A percentile compares a stretch with the other conserved stretches of the same genome.
Evolutionary conservation across 345 rosid species (phyloP).

Genomic region (Rhizophora apiculata): DNA sequence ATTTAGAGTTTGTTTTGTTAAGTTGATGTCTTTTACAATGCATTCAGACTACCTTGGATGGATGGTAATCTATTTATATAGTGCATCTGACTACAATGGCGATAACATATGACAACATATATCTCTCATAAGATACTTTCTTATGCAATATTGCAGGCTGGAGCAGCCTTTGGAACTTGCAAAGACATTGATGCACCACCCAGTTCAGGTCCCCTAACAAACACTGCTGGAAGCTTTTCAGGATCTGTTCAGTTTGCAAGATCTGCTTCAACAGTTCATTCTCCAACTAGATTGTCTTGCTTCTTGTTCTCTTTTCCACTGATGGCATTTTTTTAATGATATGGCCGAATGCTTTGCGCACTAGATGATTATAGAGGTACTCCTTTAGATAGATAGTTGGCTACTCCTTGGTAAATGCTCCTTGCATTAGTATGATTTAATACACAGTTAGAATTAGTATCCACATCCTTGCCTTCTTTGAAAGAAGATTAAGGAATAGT

Average conservation of each 20-base stretch:
- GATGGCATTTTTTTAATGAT: constrained; percentile 36
- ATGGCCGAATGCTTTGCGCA: constrained; percentile 18
- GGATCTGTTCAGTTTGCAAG: constrained; percentile 83
- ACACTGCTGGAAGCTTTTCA: constrained; percentile 59
- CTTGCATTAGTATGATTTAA: constrained; percentile 12
- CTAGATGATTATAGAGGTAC: constrained; percentile 17
- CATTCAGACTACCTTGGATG: not conserved
- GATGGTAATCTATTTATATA: not conserved
- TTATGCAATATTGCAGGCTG: constrained; percentile 51
- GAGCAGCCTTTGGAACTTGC: constrained; percentile 87
- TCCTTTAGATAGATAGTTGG: constrained; percentile 5
- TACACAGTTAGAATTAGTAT: constrained; percentile 14
- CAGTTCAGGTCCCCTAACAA: constrained; percentile 45
- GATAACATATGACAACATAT: not conserved
- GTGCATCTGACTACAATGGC: not conserved
- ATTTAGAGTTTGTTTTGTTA: no score
- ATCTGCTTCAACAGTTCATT: constrained; percentile 44
- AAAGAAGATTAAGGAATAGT: constrained; percentile 3
- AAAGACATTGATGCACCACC: constrained; percentile 52
- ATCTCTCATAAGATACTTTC: constrained; percentile 10
- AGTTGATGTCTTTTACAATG: no score
- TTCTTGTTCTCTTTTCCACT: constrained; percentile 40
- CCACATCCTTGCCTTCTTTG: constrained; percentile 7
- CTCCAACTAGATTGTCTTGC: constrained; percentile 32
- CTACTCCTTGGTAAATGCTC: not conserved